Evolutionary conservation across 192 early-diverging fungal species (phyloP).

Genomic region (Lobosporangium transversale): DNA sequence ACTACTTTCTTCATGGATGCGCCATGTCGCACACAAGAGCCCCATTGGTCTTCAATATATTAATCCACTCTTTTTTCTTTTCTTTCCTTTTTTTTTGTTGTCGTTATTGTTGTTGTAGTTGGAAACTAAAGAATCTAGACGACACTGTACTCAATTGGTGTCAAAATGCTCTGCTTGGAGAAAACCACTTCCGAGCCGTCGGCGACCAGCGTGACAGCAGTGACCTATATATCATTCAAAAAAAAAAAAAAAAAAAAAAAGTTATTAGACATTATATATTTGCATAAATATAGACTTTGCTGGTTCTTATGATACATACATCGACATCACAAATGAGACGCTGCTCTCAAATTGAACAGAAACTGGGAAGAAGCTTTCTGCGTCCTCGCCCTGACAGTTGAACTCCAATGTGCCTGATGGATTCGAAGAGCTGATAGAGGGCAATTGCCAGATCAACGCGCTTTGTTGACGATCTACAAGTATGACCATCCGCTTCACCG

Average conservation of each 20-base stretch:
- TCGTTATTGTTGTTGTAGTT: no score
- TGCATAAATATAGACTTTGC: no score
- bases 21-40: no score
- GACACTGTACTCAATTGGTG: slow-evolving; percentile 86
- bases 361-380: slow-evolving; percentile 90
- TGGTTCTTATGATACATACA: slow-evolving; percentile 49
- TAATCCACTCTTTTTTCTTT: no score
- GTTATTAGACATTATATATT: no score
- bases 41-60: no score
- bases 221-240: slow-evolving; percentile 54
- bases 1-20: no score
- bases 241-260: neutral
- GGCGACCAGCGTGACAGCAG: slow-evolving; percentile 60
- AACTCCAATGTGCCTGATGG: slow-evolving; percentile 87
- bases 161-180: slow-evolving; percentile 76
- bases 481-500: slow-evolving; percentile 91
- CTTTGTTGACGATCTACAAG: slow-evolving; percentile 75
- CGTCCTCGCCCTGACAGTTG: slow-evolving; percentile 78
- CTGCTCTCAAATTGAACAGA: slow-evolving; percentile 76
- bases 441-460: slow-evolving; percentile 87
- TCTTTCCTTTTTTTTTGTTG: no score
- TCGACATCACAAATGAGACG: slow-evolving; percentile 82
- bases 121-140: no score
- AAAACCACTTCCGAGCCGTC: slow-evolving; percentile 72
- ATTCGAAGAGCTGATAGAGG: slow-evolving; percentile 82